These are phyloP conservation scores for Ananas comosus DNA, from an alignment of 176 grass and related monocot species.

Conservation along the genomic window DNA sequence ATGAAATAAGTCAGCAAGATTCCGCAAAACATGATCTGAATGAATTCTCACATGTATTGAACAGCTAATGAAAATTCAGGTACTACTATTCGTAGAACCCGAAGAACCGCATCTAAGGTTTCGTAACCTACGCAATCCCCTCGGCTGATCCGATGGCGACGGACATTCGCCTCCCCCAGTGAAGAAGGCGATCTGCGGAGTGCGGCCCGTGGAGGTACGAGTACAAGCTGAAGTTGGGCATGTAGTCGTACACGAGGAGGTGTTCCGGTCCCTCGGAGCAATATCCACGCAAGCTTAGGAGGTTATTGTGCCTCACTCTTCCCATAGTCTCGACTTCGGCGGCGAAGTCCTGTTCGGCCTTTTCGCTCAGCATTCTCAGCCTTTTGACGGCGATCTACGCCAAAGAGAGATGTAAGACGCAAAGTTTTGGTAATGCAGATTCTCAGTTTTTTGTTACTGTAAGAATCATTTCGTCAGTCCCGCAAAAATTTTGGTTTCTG, in stretches of 20 bases:
- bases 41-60: too few species aligned
- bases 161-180: constrained; percentile 55
- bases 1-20: constrained; percentile 4
- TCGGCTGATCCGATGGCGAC: constrained; percentile 60
- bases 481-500: too few species aligned
- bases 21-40: too few species aligned
- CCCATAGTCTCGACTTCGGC: constrained; percentile 55
- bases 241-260: constrained; percentile 65
- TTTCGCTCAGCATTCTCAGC: constrained; percentile 43
- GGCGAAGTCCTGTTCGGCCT: constrained; percentile 63
- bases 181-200: constrained; percentile 58
- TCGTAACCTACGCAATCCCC: constrained; percentile 47
- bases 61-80: too few species aligned
- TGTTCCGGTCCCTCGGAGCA: constrained; percentile 72
- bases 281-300: constrained; percentile 62
- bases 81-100: too few species aligned
- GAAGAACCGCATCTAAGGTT: not conserved
- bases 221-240: constrained; percentile 58
- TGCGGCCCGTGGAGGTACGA: constrained; percentile 66
- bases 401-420: constrained; percentile 17
- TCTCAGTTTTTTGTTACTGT: too few species aligned
- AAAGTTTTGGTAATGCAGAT: not conserved
- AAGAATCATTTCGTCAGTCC: too few species aligned
- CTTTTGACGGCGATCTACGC: constrained; percentile 74
- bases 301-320: constrained; percentile 70